A percentile compares a stretch with the other conserved stretches of the same genome.
These are phyloP conservation scores for Hypoxylon sp. DNA, from an alignment of 2,329 filamentous ascomycete genomes.

Conservation along the genomic window DNA sequence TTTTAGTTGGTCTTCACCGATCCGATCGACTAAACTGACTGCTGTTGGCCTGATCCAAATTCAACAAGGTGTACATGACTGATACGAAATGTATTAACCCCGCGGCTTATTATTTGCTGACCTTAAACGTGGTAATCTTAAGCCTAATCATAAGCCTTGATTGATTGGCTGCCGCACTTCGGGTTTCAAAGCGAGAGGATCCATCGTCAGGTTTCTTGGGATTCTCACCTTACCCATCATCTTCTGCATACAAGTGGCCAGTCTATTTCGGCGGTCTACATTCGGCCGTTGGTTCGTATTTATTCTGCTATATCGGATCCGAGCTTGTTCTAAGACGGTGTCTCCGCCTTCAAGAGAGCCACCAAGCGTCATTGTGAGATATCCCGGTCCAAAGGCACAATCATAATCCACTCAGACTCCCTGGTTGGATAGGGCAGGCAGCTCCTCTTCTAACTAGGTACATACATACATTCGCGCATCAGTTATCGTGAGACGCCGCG, in stretches of 20 bases:
- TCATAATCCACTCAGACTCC: slow-evolving; percentile 22
- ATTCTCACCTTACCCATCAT: slow-evolving; percentile 45
- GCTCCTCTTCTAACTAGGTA: slow-evolving; percentile 37
- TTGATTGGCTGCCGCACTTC: slow-evolving; percentile 44
- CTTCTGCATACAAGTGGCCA: slow-evolving; percentile 36
- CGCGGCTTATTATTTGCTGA: slow-evolving; percentile 44
- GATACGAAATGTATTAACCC: slow-evolving; percentile 28
- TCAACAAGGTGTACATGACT: slow-evolving; percentile 21
- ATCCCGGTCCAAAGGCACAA: slow-evolving; percentile 35
- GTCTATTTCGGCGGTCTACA: slow-evolving; percentile 6
- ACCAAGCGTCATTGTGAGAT: slow-evolving; percentile 30
- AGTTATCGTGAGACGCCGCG: slow-evolving; percentile 39
- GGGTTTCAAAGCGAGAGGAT: slow-evolving; percentile 42
- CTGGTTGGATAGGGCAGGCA: slow-evolving; percentile 29
- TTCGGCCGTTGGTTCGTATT: slow-evolving; percentile 24
- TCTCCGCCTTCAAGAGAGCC: slow-evolving; percentile 30
- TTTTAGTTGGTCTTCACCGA: slow-evolving; percentile 37
- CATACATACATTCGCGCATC: slow-evolving; percentile 32
- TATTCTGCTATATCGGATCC: slow-evolving; percentile 11
- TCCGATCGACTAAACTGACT: slow-evolving; percentile 23
- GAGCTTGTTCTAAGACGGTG: slow-evolving; percentile 26
- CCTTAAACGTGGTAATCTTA: slow-evolving; percentile 26
- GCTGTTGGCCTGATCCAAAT: slow-evolving; percentile 21
- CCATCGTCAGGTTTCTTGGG: slow-evolving; percentile 40
- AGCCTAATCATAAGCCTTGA: slow-evolving; percentile 23